Base-by-base conservation (phyloP, 1,284 basidiomycete species). In the Cryptococcus depauperatus region DNA sequence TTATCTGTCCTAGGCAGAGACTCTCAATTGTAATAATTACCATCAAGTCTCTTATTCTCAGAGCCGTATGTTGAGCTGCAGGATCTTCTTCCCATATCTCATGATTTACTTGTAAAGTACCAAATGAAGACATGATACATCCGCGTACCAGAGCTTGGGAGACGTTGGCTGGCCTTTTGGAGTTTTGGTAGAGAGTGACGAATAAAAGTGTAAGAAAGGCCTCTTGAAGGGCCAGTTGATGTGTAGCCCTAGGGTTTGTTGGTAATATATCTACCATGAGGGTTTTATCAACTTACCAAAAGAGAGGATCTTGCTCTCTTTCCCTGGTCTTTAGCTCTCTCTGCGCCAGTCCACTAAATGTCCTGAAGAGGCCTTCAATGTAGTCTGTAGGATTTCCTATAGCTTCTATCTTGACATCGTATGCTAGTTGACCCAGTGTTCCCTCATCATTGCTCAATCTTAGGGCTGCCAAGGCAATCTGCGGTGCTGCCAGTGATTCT, bases 151-250 rank as follows among this genome's bases (percentile, higher is more conserved):
- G 56, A 8, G 58, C 64, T 44, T 66, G 57, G 21, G 64, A 62
- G 6, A 64, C 59, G 14, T 49, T 41, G 3, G 62, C 59, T 5
- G 59, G 51, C 5, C 64, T 55, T 10, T 56, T 49, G 8, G 63
- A 55, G 23, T 47, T 58, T 35, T 61, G 55, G 37, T 58, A 64
- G 10, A 68, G 56, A 7, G 58, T 43, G 29, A 59, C 51, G 48
- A 68, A 66, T 22, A 68, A 55, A 21, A 68, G 55, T 33, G 62
- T 59, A 26, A 68, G 56, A 13, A 62, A 39, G 10, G 51, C 47
- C 29, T 59, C 58, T 52, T 68, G 66, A 11, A 60, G 46, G 3
- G 58, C 58, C 5, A 68, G 51, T 46, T 68, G 64, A 22, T 62
- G 55, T 13, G 54, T 58, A 7, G 62, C 56, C 64, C 65, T 68